Percentiles rank a stretch among this genome's conserved stretches.
phyloP scores from a whole-genome alignment of 495 filamentous ascomycete genomes.

The Choiromyces venosus region DNA sequence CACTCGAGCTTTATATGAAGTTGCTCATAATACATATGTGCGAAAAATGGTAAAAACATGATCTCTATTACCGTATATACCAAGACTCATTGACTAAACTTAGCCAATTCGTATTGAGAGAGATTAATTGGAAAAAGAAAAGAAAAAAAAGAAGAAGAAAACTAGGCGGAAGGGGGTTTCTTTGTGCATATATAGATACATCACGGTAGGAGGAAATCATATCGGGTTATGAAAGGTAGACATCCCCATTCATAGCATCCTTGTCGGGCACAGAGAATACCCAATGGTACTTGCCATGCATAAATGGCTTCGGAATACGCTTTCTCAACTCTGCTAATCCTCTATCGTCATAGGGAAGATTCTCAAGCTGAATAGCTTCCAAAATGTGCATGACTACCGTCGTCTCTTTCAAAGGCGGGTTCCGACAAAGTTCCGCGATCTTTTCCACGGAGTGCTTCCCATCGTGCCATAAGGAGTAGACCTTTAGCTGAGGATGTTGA shows the following conservation, averaged over 20 bases:
- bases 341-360: slow-evolving; percentile 17
- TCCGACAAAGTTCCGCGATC: slow-evolving; percentile 51
- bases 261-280: neutral
- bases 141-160: too few species aligned
- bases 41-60: neutral
- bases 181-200: neutral
- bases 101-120: neutral
- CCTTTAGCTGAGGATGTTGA: slow-evolving; percentile 47
- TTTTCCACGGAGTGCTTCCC: slow-evolving; percentile 44
- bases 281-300: neutral
- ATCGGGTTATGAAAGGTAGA: neutral
- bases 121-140: neutral
- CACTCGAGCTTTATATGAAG: neutral
- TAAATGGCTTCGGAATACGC: slow-evolving; percentile 3
- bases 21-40: neutral
- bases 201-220: neutral
- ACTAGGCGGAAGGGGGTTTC: neutral
- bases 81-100: neutral
- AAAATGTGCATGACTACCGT: slow-evolving; percentile 26
- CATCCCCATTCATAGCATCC: neutral
- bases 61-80: neutral
- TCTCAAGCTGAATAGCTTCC: slow-evolving; percentile 18
- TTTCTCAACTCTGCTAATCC: slow-evolving; percentile 1
- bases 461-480: slow-evolving; percentile 60
- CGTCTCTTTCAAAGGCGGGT: slow-evolving; percentile 50